Percentiles rank a stretch among this genome's conserved stretches.
phyloP scores from a whole-genome alignment of 139 green algal genomes.

The Tetratostichococcus sp. region DNA sequence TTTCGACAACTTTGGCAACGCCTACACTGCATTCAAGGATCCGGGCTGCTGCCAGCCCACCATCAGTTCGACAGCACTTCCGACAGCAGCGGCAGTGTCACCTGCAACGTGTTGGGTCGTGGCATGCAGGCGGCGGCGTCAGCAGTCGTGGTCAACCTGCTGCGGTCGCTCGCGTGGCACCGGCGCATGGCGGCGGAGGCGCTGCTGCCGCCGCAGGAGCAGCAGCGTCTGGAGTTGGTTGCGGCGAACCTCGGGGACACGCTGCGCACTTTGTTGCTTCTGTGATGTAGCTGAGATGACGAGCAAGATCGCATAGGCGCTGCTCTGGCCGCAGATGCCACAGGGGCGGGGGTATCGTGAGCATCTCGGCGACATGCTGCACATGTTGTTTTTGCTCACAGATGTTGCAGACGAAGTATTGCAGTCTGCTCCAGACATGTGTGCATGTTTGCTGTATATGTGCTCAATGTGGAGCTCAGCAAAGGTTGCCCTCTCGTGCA shows the following conservation, averaged over 20 bases:
- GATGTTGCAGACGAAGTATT: too few species aligned
- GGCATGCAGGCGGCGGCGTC: constrained; percentile 39
- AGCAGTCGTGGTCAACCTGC: constrained; percentile 69
- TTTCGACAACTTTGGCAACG: too few species aligned
- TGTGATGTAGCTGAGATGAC: too few species aligned
- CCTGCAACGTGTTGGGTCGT: neutral
- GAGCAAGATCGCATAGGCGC: too few species aligned
- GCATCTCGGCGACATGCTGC: too few species aligned
- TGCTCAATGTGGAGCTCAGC: too few species aligned
- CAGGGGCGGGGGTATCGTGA: too few species aligned
- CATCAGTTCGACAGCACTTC: neutral
- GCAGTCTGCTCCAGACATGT: too few species aligned
- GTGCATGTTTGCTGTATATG: too few species aligned
- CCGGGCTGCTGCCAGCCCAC: neutral
- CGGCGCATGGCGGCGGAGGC: constrained; percentile 42
- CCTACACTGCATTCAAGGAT: neutral
- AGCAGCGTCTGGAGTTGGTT: constrained; percentile 18
- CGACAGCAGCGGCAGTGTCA: neutral
- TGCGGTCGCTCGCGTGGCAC: constrained; percentile 66
- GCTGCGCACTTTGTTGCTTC: constrained; percentile 59
- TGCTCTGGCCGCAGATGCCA: too few species aligned
- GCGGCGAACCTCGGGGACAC: constrained; percentile 49
- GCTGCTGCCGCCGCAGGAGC: constrained; percentile 28
- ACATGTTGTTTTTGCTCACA: too few species aligned
- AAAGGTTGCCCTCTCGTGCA: too few species aligned